Evolutionary conservation across 2,329 filamentous ascomycete species (phyloP).

Genomic region (Penicillium aurantiogriseum): DNA sequence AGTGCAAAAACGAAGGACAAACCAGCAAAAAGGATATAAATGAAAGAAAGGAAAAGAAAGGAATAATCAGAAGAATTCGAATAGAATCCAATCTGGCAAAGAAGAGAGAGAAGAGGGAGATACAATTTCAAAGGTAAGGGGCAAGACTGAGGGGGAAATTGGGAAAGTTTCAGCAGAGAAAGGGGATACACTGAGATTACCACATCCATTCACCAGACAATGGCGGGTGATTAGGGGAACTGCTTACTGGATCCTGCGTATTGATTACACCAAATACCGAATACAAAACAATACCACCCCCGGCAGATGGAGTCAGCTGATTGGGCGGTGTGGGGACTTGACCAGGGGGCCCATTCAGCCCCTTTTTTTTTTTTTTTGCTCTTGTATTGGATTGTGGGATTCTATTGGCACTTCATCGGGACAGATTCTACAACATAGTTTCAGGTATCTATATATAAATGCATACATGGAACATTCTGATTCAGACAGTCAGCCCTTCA

Average conservation of each 20-base stretch:
- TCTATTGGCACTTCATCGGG: neutral
- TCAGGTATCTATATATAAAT: neutral
- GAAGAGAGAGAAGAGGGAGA: conserved; percentile 15
- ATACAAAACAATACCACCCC: conserved; percentile 1
- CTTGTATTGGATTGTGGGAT: neutral
- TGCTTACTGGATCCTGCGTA: neutral
- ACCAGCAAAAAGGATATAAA: conserved; percentile 6
- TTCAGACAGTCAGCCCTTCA: neutral
- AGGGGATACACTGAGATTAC: conserved; percentile 23
- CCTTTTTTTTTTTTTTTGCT: conserved; percentile 9
- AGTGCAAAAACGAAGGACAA: conserved; percentile 7
- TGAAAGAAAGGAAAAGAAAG: conserved; percentile 15
- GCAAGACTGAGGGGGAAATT: conserved; percentile 23
- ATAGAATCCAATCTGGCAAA: conserved; percentile 14
- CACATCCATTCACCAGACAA: neutral
- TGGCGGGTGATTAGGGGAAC: neutral
- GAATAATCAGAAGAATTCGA: conserved; percentile 13
- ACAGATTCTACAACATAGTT: neutral
- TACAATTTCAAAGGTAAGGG: conserved; percentile 21
- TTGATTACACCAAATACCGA: neutral
- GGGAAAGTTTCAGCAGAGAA: conserved; percentile 28
- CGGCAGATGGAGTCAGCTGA: neutral
- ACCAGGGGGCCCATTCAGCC: conserved; percentile 2
- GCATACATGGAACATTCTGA: neutral
- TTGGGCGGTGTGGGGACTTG: conserved; percentile 5